A percentile compares a stretch with the other conserved stretches of the same genome.
These are phyloP conservation scores for Fomitopsis palustris DNA, from an alignment of 1,284 basidiomycete species.

Conservation along the genomic window DNA sequence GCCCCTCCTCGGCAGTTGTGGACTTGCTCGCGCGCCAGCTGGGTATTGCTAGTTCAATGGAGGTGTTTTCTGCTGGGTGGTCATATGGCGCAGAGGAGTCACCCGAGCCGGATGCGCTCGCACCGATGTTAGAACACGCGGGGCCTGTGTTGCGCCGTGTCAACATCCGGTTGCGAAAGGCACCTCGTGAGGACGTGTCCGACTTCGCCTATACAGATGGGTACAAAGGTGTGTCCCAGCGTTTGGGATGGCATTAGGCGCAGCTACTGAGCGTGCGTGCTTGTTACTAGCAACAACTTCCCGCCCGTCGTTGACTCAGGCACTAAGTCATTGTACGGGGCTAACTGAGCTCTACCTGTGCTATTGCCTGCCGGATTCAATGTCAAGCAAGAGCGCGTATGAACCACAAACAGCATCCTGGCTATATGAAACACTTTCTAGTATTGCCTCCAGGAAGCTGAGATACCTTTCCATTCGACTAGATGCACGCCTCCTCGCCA, in stretches of 20 bases:
- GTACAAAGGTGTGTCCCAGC: not conserved
- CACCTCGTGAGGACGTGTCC: not conserved
- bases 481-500: not conserved
- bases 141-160: not conserved
- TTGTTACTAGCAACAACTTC: not conserved
- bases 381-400: not conserved
- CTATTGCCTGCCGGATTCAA: not conserved
- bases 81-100: not conserved
- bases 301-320: not conserved
- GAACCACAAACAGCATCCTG: not conserved
- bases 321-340: not conserved
- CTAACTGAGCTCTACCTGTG: not conserved
- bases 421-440: not conserved
- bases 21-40: not conserved
- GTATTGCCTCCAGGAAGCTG: not conserved
- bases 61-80: not conserved
- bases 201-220: not conserved
- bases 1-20: not conserved
- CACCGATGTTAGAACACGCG: not conserved
- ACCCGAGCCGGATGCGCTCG: not conserved
- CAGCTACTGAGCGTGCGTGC: too few species aligned
- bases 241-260: too few species aligned
- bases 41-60: not conserved
- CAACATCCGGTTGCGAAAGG: not conserved
- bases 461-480: not conserved